These are phyloP conservation scores for Ammopiptanthus mongolicus DNA, from an alignment of 306 rosid species.

Conservation along the genomic window DNA sequence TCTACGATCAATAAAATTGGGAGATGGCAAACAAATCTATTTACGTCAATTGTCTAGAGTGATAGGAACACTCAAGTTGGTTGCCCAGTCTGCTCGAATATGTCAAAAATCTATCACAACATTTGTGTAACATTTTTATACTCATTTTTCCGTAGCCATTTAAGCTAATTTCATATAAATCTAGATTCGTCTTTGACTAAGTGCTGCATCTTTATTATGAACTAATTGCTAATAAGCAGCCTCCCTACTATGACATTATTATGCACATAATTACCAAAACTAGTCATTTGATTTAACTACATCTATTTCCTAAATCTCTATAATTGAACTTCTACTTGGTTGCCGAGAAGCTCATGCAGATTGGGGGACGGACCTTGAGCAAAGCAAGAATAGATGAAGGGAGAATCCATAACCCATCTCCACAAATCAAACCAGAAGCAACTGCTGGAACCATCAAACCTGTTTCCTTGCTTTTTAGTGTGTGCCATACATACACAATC, in stretches of 20 bases:
- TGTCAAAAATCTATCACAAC: too few species aligned
- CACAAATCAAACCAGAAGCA: constrained; percentile 98
- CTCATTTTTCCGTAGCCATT: not conserved
- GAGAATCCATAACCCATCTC: constrained; percentile 96
- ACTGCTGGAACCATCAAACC: constrained; percentile 82
- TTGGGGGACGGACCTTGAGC: constrained; percentile 74
- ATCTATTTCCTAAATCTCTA: constrained; percentile 7
- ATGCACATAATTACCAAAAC: constrained; percentile 3
- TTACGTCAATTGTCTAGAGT: too few species aligned
- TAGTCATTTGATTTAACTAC: not conserved
- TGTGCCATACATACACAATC: constrained; percentile 79
- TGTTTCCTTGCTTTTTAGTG: constrained; percentile 42
- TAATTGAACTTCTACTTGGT: constrained; percentile 25
- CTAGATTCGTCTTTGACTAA: not conserved
- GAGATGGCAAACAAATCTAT: too few species aligned
- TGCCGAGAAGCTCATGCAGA: constrained; percentile 81
- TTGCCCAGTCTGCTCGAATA: too few species aligned
- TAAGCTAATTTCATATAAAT: not conserved
- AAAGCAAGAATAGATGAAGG: constrained; percentile 88
- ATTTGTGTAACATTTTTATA: too few species aligned
- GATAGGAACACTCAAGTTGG: too few species aligned
- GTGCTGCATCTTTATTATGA: constrained; percentile 1
- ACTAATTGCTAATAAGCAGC: not conserved
- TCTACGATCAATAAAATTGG: too few species aligned
- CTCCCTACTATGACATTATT: constrained; percentile 10